Percentiles rank a stretch among this genome's conserved stretches.
Evolutionary conservation across 306 rosid species (phyloP).

Genomic region (barrel medic (Medicago truncatula)): DNA sequence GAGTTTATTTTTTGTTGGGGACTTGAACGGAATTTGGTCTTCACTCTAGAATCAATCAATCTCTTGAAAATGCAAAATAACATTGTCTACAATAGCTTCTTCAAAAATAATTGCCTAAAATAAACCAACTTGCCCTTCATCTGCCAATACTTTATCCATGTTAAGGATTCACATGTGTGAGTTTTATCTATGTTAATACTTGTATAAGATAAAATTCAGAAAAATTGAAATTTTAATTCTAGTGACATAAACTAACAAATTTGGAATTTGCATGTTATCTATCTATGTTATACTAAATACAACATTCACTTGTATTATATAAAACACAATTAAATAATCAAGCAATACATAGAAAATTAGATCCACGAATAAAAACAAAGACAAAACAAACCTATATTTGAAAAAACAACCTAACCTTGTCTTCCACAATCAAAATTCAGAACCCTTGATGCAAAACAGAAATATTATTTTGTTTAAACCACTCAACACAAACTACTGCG

Average conservation of each 20-base stretch:
- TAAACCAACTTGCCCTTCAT: neutral
- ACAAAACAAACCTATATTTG: neutral
- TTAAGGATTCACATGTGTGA: slow-evolving; percentile 1
- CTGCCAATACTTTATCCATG: neutral
- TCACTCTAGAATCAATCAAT: neutral
- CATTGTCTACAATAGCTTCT: neutral
- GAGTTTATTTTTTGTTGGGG: too few relatives aligned
- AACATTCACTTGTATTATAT: too few relatives aligned
- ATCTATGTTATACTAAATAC: too few relatives aligned
- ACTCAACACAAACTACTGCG: neutral
- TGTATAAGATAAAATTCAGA: slow-evolving; percentile 8
- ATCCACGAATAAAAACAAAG: neutral
- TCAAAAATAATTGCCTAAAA: too few relatives aligned
- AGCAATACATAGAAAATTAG: neutral
- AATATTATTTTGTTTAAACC: neutral
- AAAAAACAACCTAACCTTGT: slow-evolving; percentile 14
- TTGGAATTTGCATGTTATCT: neutral
- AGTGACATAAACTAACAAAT: neutral
- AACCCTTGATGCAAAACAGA: neutral
- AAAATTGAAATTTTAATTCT: neutral
- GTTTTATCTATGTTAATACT: neutral
- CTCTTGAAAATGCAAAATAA: neutral
- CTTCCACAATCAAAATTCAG: neutral
- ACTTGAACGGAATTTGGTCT: too few relatives aligned
- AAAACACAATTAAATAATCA: neutral